Percentiles rank a stretch among this genome's conserved stretches.
phyloP scores from a whole-genome alignment of 2,329 filamentous ascomycete genomes.

The Akanthomyces uredinophilus region DNA sequence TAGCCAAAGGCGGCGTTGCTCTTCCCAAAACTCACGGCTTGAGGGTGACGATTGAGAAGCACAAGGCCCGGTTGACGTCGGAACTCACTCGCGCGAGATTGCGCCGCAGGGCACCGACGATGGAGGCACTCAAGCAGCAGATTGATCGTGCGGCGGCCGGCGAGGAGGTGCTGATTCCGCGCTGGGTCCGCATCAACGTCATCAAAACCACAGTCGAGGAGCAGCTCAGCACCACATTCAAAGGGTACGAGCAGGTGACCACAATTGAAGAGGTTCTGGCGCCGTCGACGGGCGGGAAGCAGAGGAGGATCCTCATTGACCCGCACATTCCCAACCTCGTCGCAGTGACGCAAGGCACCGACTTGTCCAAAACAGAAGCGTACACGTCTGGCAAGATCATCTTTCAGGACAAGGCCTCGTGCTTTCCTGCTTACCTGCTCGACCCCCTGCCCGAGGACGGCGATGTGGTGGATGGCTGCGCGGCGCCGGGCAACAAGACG shows the following conservation, averaged over 20 bases:
- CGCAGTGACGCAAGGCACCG: slow-evolving; percentile 65
- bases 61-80: slow-evolving; percentile 74
- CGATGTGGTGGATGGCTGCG: slow-evolving; percentile 85
- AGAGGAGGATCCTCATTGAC: slow-evolving; percentile 64
- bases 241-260: slow-evolving; percentile 51
- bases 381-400: slow-evolving; percentile 78
- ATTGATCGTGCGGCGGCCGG: slow-evolving; percentile 48
- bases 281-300: slow-evolving; percentile 19
- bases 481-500: slow-evolving; percentile 95
- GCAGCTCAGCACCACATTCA: slow-evolving; percentile 72
- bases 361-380: slow-evolving; percentile 67
- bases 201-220: slow-evolving; percentile 65
- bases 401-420: slow-evolving; percentile 93
- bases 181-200: slow-evolving; percentile 87
- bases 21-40: slow-evolving; percentile 76
- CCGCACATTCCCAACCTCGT: slow-evolving; percentile 76
- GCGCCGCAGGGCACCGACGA: slow-evolving; percentile 60
- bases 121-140: slow-evolving; percentile 60
- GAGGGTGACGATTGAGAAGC: slow-evolving; percentile 66
- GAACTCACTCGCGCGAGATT: slow-evolving; percentile 80
- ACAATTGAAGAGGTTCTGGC: slow-evolving; percentile 53
- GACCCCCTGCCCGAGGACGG: slow-evolving; percentile 62
- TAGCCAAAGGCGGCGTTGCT: slow-evolving; percentile 77
- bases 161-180: slow-evolving; percentile 60
- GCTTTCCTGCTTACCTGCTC: slow-evolving; percentile 87